Conservation (phyloP, 2,329 filamentous ascomycete species). For the Trichophyton mentagrophytes region DNA sequence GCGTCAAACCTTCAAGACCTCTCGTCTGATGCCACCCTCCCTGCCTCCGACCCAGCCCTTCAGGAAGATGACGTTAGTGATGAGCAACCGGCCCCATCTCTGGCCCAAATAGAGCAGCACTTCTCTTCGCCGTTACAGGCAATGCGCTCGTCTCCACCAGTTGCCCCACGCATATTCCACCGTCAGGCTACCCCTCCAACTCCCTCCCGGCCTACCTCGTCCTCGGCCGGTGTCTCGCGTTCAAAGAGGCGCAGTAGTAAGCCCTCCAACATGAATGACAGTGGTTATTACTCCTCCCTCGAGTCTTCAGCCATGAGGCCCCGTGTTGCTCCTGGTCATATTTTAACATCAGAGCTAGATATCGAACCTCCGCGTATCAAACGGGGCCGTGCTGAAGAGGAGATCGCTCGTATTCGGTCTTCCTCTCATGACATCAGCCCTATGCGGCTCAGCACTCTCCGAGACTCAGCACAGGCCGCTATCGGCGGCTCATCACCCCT, state of each 20-base stretch:
- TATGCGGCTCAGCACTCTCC: slow-evolving; percentile 37
- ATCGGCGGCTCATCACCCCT: slow-evolving; percentile 58
- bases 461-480: slow-evolving; percentile 20
- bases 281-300: slow-evolving; percentile 91
- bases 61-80: slow-evolving; percentile 43
- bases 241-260: slow-evolving; percentile 59
- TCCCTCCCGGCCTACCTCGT: slow-evolving; percentile 47
- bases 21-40: slow-evolving; percentile 67
- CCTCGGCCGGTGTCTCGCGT: slow-evolving; percentile 51
- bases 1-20: slow-evolving; percentile 38
- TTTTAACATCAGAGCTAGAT: slow-evolving; percentile 61
- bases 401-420: slow-evolving; percentile 82
- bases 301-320: slow-evolving; percentile 79
- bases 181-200: slow-evolving; percentile 63
- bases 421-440: slow-evolving; percentile 84
- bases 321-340: slow-evolving; percentile 44
- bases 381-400: slow-evolving; percentile 83
- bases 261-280: slow-evolving; percentile 72
- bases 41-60: slow-evolving; percentile 52
- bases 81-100: slow-evolving; percentile 24
- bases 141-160: slow-evolving; percentile 84
- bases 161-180: slow-evolving; percentile 45
- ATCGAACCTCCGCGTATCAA: slow-evolving; percentile 68
- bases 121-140: slow-evolving; percentile 37
- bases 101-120: slow-evolving; percentile 7